Percentiles rank a stretch among this genome's conserved stretches.
Evolutionary conservation across 2,329 filamentous ascomycete species (phyloP).

Genomic region (Rhexocercosporidium sp.): DNA sequence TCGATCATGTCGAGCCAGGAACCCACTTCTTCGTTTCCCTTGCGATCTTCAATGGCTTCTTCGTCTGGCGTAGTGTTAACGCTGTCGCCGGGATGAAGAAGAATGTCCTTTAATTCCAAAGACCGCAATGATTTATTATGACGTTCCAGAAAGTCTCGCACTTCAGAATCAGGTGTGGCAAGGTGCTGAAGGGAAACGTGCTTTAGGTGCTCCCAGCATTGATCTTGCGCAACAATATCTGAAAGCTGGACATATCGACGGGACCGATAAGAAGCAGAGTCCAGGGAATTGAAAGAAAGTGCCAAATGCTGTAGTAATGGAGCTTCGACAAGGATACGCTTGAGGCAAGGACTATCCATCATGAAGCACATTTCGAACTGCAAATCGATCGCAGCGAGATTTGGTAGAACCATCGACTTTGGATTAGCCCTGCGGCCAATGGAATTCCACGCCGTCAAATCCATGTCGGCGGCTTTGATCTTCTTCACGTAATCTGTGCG

Average conservation of each 20-base stretch:
- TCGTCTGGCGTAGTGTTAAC: not conserved
- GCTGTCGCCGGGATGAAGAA: not conserved
- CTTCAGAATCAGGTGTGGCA: not conserved
- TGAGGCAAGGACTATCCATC: not conserved
- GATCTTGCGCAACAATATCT: not conserved
- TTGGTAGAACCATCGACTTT: not conserved
- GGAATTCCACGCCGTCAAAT: not conserved
- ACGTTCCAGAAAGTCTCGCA: not conserved
- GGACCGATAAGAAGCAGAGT: not conserved
- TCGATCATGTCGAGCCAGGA: constrained; percentile 12
- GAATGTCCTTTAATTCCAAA: not conserved
- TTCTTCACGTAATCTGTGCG: not conserved
- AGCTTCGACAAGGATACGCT: not conserved
- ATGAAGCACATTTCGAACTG: not conserved
- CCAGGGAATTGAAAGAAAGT: not conserved
- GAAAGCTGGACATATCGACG: not conserved
- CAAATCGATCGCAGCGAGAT: not conserved
- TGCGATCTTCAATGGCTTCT: not conserved
- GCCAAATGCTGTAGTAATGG: not conserved
- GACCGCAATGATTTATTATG: not conserved
- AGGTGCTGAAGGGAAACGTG: not conserved
- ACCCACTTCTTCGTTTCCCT: constrained; percentile 1
- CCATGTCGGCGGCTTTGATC: not conserved
- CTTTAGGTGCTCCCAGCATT: not conserved
- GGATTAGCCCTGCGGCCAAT: not conserved